Evolutionary conservation across 2,329 filamentous ascomycete genomes (phyloP).

Genomic region (Microcyclosporella mali): DNA sequence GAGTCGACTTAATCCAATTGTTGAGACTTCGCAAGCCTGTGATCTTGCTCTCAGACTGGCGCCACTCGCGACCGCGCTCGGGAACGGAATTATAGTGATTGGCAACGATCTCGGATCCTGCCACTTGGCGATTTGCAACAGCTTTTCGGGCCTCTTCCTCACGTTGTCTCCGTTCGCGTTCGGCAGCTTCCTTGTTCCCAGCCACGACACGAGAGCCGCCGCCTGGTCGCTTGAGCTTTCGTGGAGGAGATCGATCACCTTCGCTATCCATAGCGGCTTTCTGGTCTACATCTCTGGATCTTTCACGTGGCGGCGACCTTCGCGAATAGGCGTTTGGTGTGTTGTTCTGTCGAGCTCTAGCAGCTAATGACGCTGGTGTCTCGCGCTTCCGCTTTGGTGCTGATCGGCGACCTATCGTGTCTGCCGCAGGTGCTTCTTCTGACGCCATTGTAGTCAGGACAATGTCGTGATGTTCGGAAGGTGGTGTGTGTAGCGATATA

Average conservation of each 20-base stretch:
- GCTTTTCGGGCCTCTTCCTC: slow-evolving; percentile 38
- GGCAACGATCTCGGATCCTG: slow-evolving; percentile 63
- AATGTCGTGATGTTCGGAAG: too few relatives aligned
- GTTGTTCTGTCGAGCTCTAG: slow-evolving; percentile 19
- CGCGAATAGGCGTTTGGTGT: slow-evolving; percentile 31
- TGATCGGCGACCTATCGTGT: slow-evolving; percentile 10
- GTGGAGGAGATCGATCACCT: slow-evolving; percentile 31
- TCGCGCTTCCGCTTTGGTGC: slow-evolving; percentile 29
- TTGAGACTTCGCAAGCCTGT: slow-evolving; percentile 92
- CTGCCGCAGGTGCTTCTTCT: slow-evolving; percentile 20
- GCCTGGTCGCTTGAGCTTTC: slow-evolving; percentile 34
- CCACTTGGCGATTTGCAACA: slow-evolving; percentile 8
- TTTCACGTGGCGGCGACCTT: slow-evolving; percentile 26
- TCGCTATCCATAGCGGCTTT: slow-evolving; percentile 16
- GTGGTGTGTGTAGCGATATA: too few relatives aligned
- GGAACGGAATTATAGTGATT: slow-evolving; percentile 96
- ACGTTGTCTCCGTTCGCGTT: slow-evolving; percentile 42
- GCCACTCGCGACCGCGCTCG: slow-evolving; percentile 88
- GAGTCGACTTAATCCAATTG: slow-evolving; percentile 97
- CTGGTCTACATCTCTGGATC: slow-evolving; percentile 6
- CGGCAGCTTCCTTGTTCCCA: slow-evolving; percentile 61
- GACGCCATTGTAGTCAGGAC: slow-evolving; percentile 14
- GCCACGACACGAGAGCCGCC: slow-evolving; percentile 55
- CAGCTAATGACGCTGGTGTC: slow-evolving; percentile 22
- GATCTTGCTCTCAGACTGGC: slow-evolving; percentile 88